phyloP scores from a whole-genome alignment of 352 stramenopile species.

The Phytopythium kandeliae region DNA sequence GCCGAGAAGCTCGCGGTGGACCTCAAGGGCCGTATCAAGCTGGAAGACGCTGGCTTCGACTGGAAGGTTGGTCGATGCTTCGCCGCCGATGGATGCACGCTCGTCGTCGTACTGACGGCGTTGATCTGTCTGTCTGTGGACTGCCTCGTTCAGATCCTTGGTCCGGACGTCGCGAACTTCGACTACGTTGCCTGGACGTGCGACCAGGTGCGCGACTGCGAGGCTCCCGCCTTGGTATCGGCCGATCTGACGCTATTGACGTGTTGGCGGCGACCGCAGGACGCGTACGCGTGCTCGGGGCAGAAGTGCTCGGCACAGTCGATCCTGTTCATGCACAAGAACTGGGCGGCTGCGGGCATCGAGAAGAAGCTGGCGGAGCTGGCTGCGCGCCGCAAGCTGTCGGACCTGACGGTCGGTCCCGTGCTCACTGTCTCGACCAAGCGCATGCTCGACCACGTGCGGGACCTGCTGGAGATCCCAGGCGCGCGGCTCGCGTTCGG shows the following conservation, averaged over 20 bases:
- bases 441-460: slow-evolving; percentile 91
- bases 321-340: slow-evolving; percentile 98
- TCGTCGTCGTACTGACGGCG: too few relatives aligned
- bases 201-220: slow-evolving; percentile 75
- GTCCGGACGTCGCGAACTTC: slow-evolving; percentile 93
- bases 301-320: slow-evolving; percentile 99
- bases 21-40: slow-evolving; percentile 89
- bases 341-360: slow-evolving; percentile 91
- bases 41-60: slow-evolving; percentile 98
- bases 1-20: slow-evolving; percentile 92
- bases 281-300: slow-evolving; percentile 97
- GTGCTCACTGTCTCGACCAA: slow-evolving; percentile 97
- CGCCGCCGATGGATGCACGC: too few relatives aligned
- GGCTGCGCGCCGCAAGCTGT: slow-evolving; percentile 86
- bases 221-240: neutral
- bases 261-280: slow-evolving; percentile 22
- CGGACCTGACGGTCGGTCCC: slow-evolving; percentile 95
- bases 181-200: slow-evolving; percentile 98
- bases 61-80: too few relatives aligned
- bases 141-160: slow-evolving; percentile 88
- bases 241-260: slow-evolving; percentile 5
- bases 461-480: slow-evolving; percentile 90
- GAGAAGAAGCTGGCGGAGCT: slow-evolving; percentile 91
- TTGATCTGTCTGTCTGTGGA: too few relatives aligned
- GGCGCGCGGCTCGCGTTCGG: slow-evolving; percentile 94